Evolutionary conservation across 2,329 filamentous ascomycete species (phyloP).

Genomic region (Zymoseptoria passerinii): DNA sequence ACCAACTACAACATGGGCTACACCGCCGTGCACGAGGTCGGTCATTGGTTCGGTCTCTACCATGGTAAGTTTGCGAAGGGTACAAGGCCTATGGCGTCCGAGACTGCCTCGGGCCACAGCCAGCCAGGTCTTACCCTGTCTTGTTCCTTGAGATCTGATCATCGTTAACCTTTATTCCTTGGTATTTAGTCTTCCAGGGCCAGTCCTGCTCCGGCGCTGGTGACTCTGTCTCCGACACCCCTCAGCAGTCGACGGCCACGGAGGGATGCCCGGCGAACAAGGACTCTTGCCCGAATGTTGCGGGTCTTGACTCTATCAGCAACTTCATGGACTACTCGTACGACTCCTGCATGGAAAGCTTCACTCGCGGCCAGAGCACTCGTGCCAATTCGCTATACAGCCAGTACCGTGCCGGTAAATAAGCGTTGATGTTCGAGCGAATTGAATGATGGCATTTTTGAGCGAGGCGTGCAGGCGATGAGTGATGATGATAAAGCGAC

Average conservation of each 20-base stretch:
- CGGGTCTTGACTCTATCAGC: slow-evolving; percentile 21
- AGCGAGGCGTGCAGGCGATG: slow-evolving; percentile 1
- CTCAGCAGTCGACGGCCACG: slow-evolving; percentile 33
- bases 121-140: too few species aligned
- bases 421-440: background rate
- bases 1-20: slow-evolving; percentile 38
- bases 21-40: slow-evolving; percentile 38
- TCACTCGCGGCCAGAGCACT: slow-evolving; percentile 10
- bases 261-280: slow-evolving; percentile 43
- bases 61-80: background rate
- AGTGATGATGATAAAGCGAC: background rate
- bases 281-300: slow-evolving; percentile 39
- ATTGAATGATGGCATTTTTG: background rate
- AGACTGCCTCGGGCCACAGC: too few species aligned
- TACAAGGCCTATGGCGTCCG: too few species aligned
- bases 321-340: slow-evolving; percentile 43
- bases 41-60: slow-evolving; percentile 22
- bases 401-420: slow-evolving; percentile 10
- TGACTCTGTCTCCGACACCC: slow-evolving; percentile 37
- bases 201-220: slow-evolving; percentile 33
- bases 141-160: too few species aligned
- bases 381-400: slow-evolving; percentile 10
- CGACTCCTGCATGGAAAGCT: slow-evolving; percentile 14
- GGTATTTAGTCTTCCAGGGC: slow-evolving; percentile 31
- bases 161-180: slow-evolving; percentile 26